Percentiles rank a stretch among this genome's conserved stretches.
Evolutionary conservation across 768 basidiomycete species (phyloP).

Genomic region (Hypholoma sublateritium): DNA sequence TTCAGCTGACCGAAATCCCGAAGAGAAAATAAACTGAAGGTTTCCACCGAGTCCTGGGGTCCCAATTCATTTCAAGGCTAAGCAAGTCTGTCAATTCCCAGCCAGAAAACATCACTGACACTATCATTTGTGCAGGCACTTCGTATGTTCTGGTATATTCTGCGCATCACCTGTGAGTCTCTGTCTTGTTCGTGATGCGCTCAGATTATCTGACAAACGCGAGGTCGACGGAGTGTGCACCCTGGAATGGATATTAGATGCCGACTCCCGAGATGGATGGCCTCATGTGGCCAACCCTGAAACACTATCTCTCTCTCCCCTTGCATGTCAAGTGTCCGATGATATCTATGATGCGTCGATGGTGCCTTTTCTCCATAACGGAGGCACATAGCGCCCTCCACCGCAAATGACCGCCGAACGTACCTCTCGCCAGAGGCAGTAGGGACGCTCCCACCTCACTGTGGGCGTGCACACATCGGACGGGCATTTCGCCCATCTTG

Average conservation of each 20-base stretch:
- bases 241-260: constrained; percentile 3
- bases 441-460: background rate
- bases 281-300: constrained; percentile 10
- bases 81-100: too few relatives aligned
- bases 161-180: too few relatives aligned
- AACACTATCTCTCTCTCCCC: constrained; percentile 6
- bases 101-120: too few relatives aligned
- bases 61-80: too few relatives aligned
- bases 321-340: constrained; percentile 5
- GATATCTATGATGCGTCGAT: constrained; percentile 2
- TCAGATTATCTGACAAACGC: background rate
- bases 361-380: constrained; percentile 4
- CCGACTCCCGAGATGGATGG: background rate
- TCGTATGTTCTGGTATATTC: too few relatives aligned
- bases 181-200: background rate
- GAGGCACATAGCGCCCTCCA: background rate
- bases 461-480: too few relatives aligned
- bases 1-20: too few relatives aligned
- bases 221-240: background rate
- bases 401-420: background rate
- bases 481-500: background rate
- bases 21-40: too few relatives aligned
- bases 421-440: background rate
- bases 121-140: too few relatives aligned
- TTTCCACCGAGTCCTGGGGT: too few relatives aligned